A percentile compares a stretch with the other conserved stretches of the same genome.
phyloP scores from a whole-genome alignment of 345 rosid genomes.

The Eutrema yunnanense region DNA sequence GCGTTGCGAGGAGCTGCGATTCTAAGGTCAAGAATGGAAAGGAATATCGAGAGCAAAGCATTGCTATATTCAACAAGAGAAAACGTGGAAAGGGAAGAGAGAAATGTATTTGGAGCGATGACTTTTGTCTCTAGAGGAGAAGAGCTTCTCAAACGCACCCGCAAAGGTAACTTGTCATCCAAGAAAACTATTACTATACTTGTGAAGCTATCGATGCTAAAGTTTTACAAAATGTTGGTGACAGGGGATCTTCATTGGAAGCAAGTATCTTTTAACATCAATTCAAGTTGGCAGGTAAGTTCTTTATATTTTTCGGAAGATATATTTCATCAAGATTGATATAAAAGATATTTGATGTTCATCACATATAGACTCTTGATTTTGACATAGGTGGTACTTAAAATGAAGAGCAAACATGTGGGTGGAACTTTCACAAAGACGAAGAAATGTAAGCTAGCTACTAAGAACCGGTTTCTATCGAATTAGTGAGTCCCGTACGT shows the following conservation, averaged over 20 bases:
- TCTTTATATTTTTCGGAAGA: not conserved
- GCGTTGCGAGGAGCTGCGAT: slow-evolving; percentile 81
- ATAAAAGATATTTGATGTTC: not conserved
- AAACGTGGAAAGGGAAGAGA: slow-evolving; percentile 44
- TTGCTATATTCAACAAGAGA: slow-evolving; percentile 42
- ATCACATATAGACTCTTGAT: not conserved
- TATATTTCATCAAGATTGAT: not conserved
- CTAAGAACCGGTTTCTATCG: not conserved
- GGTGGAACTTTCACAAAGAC: slow-evolving; percentile 87
- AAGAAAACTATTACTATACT: not conserved
- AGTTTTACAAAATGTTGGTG: not conserved
- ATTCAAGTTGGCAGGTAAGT: slow-evolving; percentile 76
- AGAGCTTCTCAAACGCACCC: slow-evolving; percentile 86
- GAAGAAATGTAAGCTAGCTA: slow-evolving; percentile 69
- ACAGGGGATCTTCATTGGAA: slow-evolving; percentile 94
- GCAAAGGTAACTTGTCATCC: slow-evolving; percentile 61
- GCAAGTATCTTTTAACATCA: slow-evolving; percentile 72
- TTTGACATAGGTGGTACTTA: slow-evolving; percentile 59
- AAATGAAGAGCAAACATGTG: slow-evolving; percentile 85
- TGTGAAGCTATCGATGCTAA: not conserved
- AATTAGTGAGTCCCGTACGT: not conserved
- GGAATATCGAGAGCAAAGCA: slow-evolving; percentile 40
- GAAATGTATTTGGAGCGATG: slow-evolving; percentile 42
- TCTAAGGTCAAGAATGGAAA: slow-evolving; percentile 66
- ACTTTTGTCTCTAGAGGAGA: slow-evolving; percentile 75